phyloP scores from a whole-genome alignment of 2,329 filamentous ascomycete genomes.

The Blastomyces gilchristii region DNA sequence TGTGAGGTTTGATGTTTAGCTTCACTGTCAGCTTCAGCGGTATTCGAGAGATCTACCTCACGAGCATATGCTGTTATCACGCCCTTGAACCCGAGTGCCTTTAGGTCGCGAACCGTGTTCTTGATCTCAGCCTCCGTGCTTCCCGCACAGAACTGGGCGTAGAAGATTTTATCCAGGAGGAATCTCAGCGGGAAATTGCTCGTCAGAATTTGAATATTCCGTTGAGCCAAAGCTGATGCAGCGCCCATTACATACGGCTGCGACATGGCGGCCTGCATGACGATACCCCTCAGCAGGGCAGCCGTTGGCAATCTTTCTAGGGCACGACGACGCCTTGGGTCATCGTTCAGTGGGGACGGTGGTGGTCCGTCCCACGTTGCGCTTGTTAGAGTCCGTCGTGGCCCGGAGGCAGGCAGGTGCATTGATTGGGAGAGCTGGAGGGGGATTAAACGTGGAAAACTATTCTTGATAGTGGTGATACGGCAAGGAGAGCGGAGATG shows the following conservation, averaged over 20 bases:
- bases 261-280: slow-evolving; percentile 15
- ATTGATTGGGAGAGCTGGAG: neutral
- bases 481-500: slow-evolving; percentile 1
- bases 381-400: slow-evolving; percentile 5
- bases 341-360: neutral
- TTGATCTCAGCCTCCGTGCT: slow-evolving; percentile 41
- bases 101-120: slow-evolving; percentile 37
- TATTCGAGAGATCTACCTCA: slow-evolving; percentile 44
- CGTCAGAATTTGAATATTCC: slow-evolving; percentile 14
- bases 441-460: neutral
- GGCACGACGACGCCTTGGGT: slow-evolving; percentile 7
- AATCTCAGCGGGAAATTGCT: slow-evolving; percentile 12
- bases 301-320: slow-evolving; percentile 13
- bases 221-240: slow-evolving; percentile 13
- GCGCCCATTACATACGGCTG: slow-evolving; percentile 14
- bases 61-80: slow-evolving; percentile 46
- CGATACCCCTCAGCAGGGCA: slow-evolving; percentile 15
- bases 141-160: slow-evolving; percentile 50
- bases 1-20: slow-evolving; percentile 26
- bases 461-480: neutral
- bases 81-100: slow-evolving; percentile 42
- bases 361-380: slow-evolving; percentile 2
- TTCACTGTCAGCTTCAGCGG: slow-evolving; percentile 23
- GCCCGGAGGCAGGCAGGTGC: neutral
- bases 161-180: slow-evolving; percentile 34